phyloP scores from a whole-genome alignment of 2,329 filamentous ascomycete genomes.

The Xylaria sp. region DNA sequence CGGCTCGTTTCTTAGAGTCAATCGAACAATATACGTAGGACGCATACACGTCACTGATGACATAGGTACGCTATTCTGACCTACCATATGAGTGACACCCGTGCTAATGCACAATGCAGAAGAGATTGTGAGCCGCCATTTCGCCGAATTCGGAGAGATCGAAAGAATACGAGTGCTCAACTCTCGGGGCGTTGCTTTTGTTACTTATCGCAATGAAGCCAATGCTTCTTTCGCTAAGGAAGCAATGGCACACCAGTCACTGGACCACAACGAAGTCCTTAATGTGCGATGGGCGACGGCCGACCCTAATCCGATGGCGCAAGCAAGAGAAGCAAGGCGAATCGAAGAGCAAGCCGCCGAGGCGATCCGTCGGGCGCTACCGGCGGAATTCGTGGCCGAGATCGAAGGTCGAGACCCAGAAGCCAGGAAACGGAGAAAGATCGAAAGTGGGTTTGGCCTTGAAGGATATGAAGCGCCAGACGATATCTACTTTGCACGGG shows the following conservation, averaged over 20 bases:
- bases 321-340: constrained; percentile 86
- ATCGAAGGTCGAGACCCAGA: constrained; percentile 92
- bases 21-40: constrained; percentile 92
- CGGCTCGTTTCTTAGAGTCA: constrained; percentile 91
- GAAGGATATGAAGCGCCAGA: constrained; percentile 95
- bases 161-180: constrained; percentile 91
- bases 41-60: constrained; percentile 96
- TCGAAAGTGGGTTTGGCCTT: constrained; percentile 88
- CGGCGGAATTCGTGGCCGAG: constrained; percentile 90
- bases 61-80: constrained; percentile 60
- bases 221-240: constrained; percentile 93
- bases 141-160: constrained; percentile 95
- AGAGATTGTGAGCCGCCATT: constrained; percentile 93
- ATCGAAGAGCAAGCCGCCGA: constrained; percentile 98
- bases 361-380: constrained; percentile 86
- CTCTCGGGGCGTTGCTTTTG: constrained; percentile 88
- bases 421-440: constrained; percentile 85
- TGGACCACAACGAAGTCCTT: constrained; percentile 91
- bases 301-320: constrained; percentile 94
- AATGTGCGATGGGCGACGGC: constrained; percentile 98
- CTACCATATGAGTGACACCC: background rate
- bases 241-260: constrained; percentile 92
- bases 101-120: constrained; percentile 59
- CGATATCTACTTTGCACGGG: constrained; percentile 89
- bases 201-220: constrained; percentile 92